Conservation (phyloP, 2,329 filamentous ascomycete species). For the Parafenestella ontariensis region DNA sequence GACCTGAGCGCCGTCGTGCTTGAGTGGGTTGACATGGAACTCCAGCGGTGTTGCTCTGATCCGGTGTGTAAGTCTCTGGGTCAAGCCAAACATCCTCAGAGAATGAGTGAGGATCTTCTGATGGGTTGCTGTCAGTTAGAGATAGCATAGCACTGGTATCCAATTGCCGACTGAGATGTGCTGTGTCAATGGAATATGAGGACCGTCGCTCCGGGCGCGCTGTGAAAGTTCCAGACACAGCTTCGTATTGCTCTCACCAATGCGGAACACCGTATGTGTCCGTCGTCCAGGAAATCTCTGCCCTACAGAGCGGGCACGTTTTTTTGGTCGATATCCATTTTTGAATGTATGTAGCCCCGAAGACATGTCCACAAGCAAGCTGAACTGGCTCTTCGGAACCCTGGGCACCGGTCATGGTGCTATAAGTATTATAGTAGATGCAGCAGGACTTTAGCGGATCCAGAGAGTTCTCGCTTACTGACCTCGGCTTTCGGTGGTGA, state of each 20-base stretch:
- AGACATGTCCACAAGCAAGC: slow-evolving; percentile 22
- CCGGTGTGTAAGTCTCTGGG: too few species aligned
- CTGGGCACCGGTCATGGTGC: not conserved
- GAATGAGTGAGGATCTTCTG: too few species aligned
- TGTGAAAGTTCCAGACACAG: too few species aligned
- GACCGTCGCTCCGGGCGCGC: too few species aligned
- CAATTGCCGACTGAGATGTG: too few species aligned
- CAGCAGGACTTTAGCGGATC: slow-evolving; percentile 10
- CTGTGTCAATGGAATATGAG: too few species aligned
- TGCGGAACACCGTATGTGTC: too few species aligned
- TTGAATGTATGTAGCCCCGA: slow-evolving; percentile 19
- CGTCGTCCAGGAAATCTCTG: not conserved
- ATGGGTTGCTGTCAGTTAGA: not conserved
- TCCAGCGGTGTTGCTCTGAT: too few species aligned
- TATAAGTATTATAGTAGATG: slow-evolving; percentile 21
- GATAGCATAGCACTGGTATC: too few species aligned
- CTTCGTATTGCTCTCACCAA: too few species aligned
- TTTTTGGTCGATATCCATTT: slow-evolving; percentile 13
- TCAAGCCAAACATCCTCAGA: too few species aligned
- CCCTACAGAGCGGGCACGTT: slow-evolving; percentile 25
- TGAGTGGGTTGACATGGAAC: not conserved
- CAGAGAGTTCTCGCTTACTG: not conserved
- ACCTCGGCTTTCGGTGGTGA: not conserved
- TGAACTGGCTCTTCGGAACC: slow-evolving; percentile 15
- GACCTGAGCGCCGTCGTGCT: slow-evolving; percentile 1